Percentiles rank a stretch among this genome's conserved stretches.
Conservation (phyloP, 176 grass and related monocot species). For the Juncus inflexus region DNA sequence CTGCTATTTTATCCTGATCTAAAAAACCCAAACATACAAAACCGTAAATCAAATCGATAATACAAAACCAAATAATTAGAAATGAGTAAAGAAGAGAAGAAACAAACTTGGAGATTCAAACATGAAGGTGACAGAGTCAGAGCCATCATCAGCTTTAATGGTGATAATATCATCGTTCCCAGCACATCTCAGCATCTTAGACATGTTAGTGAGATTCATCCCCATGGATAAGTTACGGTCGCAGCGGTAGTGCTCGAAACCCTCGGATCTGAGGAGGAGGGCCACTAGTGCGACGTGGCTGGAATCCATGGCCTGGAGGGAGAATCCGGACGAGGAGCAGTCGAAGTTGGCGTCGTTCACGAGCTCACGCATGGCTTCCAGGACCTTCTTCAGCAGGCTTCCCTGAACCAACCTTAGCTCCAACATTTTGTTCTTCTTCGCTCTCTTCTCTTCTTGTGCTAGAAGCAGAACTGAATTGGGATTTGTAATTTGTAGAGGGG, state of each 20-base stretch:
- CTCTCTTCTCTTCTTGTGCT: background rate
- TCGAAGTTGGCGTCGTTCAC: constrained; percentile 97
- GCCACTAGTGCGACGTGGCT: constrained; percentile 94
- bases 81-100: background rate
- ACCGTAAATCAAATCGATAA: background rate
- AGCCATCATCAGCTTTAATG: constrained; percentile 91
- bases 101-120: constrained; percentile 71
- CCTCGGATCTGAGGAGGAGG: constrained; percentile 81
- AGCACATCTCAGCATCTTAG: constrained; percentile 95
- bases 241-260: constrained; percentile 98
- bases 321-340: constrained; percentile 87
- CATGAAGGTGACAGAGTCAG: constrained; percentile 95
- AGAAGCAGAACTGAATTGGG: background rate
- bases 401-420: constrained; percentile 89
- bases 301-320: constrained; percentile 97
- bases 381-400: constrained; percentile 94
- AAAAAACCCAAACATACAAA: background rate
- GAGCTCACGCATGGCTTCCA: constrained; percentile 80
- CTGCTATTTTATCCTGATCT: constrained; percentile 92
- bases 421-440: constrained; percentile 66
- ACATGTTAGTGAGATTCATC: constrained; percentile 95
- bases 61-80: background rate
- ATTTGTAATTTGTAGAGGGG: too few species aligned
- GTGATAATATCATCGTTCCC: constrained; percentile 95
- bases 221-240: constrained; percentile 99